Evolutionary conservation across 805 yeast genomes (phyloP), one percentile per base, ranked within the genome.

Genomic region (Ogataea salicorniae): DNA sequence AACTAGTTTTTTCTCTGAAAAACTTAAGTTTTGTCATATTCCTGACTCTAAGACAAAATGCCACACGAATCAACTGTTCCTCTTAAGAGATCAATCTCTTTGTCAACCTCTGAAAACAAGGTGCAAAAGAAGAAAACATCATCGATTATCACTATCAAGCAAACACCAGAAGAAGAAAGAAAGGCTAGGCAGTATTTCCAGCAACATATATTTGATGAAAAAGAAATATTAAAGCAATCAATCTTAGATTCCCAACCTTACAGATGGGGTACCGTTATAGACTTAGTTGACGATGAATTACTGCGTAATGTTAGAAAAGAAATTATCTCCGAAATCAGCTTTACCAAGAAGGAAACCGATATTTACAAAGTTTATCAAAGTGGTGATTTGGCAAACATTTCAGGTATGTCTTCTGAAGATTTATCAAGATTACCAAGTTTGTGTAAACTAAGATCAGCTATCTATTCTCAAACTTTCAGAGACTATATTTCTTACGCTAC

Each of bases 271-370:
- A 81, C 90, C 14, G 84, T 94, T 42, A 73, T 71, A 20, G 76
- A 81, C 34, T 70, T 94, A 41, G 74, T 94, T 37, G 80, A 91
- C 61, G 96, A 92, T 54, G 78, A 81, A 1, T 68, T 95, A 36
- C 69, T 94, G 46, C 72, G 94, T 52, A 75, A 77, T 31, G 98
- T 95, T 1, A 77, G 98, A 43, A 79, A 79, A 48, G 99, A 94
- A 64, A 90, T 95, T 23, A 76, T 87, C 54, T 69, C 74, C 2
- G 85, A 90, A 59, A 84, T 94, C 51, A 94, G 87, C 39, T 94
- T 95, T 72, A 90, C 98, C 9, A 81, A 83, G 57, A 94, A 95
- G 66, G 99, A 95, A 66, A 94, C 99, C 0, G 99, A 94, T 63
- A 94, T 94, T 53, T 94, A 94, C 68, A 91, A 88, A 64, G 96